Evolutionary conservation across 495 filamentous ascomycete species (phyloP).

Genomic region (Diplogelasinospora grovesii): DNA sequence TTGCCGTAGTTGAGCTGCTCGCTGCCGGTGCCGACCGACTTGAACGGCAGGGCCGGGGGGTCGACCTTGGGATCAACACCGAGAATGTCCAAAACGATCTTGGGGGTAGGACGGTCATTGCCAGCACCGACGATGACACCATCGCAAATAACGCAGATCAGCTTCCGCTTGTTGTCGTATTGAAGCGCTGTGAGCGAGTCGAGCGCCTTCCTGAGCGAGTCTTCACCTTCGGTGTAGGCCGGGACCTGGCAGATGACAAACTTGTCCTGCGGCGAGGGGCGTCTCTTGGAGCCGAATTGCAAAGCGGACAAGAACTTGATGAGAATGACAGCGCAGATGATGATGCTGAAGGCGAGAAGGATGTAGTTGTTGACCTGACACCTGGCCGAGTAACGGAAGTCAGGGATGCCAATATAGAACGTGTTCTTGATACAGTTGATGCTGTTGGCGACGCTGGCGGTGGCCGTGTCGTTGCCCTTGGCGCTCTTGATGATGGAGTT

Average conservation of each 20-base stretch:
- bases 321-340: conserved; percentile 72
- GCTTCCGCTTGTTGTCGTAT: conserved; percentile 95
- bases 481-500: conserved; percentile 34
- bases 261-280: conserved; percentile 88
- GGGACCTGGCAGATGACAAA: conserved; percentile 98
- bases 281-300: conserved; percentile 87
- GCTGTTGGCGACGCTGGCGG: conserved; percentile 45
- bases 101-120: conserved; percentile 93
- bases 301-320: conserved; percentile 91
- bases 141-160: conserved; percentile 90
- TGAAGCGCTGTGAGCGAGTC: conserved; percentile 90
- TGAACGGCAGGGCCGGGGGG: conserved; percentile 87
- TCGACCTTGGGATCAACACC: conserved; percentile 96
- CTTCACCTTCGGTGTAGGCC: conserved; percentile 96
- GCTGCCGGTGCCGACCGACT: conserved; percentile 79
- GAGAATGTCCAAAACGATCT: conserved; percentile 94
- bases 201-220: conserved; percentile 81
- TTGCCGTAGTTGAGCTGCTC: conserved; percentile 97
- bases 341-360: conserved; percentile 74
- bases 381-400: conserved; percentile 68
- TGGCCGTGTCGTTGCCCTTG: conserved; percentile 28
- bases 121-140: conserved; percentile 95
- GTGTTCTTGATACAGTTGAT: conserved; percentile 74
- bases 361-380: conserved; percentile 93
- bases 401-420: conserved; percentile 76